Percentiles rank a stretch among this genome's conserved stretches.
phyloP scores from a whole-genome alignment of 495 filamentous ascomycete genomes.

The Bryoglossum gracile region DNA sequence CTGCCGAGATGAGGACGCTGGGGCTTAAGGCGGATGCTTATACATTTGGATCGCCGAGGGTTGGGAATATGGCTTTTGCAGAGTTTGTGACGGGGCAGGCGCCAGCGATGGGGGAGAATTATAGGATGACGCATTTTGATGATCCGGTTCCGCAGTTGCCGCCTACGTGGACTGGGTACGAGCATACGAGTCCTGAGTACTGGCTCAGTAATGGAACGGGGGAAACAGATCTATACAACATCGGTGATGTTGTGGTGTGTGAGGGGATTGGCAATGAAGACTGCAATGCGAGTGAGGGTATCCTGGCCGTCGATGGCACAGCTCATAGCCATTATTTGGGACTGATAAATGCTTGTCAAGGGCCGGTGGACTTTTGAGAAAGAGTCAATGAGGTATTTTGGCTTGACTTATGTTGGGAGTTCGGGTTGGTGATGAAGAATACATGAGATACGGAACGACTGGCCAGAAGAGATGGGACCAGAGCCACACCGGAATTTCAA shows the following conservation, averaged over 20 bases:
- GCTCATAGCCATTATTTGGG: conserved; percentile 1
- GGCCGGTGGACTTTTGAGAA: too few species aligned
- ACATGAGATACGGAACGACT: too few species aligned
- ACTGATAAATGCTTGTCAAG: neutral
- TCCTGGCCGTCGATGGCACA: neutral
- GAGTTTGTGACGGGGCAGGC: neutral
- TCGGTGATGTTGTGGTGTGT: neutral
- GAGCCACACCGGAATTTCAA: too few species aligned
- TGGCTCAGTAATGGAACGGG: neutral
- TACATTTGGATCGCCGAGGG: neutral
- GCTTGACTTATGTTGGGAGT: too few species aligned
- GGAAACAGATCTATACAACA: neutral
- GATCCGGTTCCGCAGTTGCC: conserved; percentile 1
- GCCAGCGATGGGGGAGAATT: neutral
- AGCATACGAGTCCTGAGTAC: conserved; percentile 3
- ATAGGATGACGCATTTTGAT: conserved; percentile 1
- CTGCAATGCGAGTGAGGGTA: neutral
- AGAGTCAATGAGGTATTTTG: too few species aligned
- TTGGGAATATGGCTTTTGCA: neutral
- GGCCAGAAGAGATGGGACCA: too few species aligned
- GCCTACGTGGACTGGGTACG: neutral
- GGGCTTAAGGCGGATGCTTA: neutral
- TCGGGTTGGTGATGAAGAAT: too few species aligned
- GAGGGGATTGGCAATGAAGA: neutral
- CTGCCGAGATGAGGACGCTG: neutral